Conservation (phyloP, 1,284 basidiomycete species). For the Taiwanofungus camphoratus region DNA sequence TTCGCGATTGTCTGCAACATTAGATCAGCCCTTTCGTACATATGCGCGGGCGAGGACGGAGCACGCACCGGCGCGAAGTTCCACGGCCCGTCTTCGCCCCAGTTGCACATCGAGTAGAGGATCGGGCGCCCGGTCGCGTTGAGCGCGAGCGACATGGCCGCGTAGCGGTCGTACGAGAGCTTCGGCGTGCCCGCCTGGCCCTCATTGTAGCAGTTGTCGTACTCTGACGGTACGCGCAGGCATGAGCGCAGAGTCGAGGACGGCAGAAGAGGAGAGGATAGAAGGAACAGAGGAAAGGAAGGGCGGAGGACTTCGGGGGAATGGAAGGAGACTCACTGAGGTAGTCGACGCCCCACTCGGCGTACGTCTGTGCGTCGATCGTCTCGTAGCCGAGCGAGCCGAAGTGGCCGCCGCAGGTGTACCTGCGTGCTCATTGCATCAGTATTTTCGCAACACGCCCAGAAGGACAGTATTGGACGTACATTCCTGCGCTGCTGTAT, state of each 20-base stretch:
- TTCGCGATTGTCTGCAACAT: slow-evolving; percentile 35
- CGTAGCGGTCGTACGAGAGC: slow-evolving; percentile 38
- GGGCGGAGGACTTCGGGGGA: no score
- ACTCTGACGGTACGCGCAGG: slow-evolving; percentile 33
- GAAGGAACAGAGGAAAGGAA: no score
- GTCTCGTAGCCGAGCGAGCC: slow-evolving; percentile 43
- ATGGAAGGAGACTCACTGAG: slow-evolving; percentile 27
- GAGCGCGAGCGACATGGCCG: slow-evolving; percentile 41
- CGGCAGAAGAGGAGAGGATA: no score
- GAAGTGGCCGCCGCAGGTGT: slow-evolving; percentile 37
- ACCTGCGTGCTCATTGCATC: slow-evolving; percentile 34
- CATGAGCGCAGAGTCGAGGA: no score
- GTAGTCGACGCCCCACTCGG: slow-evolving; percentile 40
- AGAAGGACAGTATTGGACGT: slow-evolving; percentile 1
- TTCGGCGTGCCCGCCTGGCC: slow-evolving; percentile 36
- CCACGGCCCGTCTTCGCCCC: slow-evolving; percentile 42
- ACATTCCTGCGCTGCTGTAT: slow-evolving; percentile 42
- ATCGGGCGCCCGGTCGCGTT: slow-evolving; percentile 42
- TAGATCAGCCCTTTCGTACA: neutral
- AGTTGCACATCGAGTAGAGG: slow-evolving; percentile 44
- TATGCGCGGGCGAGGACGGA: neutral
- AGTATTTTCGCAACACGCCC: slow-evolving; percentile 23
- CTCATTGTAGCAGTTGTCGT: slow-evolving; percentile 43
- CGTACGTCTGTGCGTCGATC: slow-evolving; percentile 41
- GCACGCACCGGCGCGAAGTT: slow-evolving; percentile 36